Evolutionary conservation across 495 filamentous ascomycete species (phyloP), one percentile per base, ranked within the genome.

Genomic region (Lophium mytilinum): DNA sequence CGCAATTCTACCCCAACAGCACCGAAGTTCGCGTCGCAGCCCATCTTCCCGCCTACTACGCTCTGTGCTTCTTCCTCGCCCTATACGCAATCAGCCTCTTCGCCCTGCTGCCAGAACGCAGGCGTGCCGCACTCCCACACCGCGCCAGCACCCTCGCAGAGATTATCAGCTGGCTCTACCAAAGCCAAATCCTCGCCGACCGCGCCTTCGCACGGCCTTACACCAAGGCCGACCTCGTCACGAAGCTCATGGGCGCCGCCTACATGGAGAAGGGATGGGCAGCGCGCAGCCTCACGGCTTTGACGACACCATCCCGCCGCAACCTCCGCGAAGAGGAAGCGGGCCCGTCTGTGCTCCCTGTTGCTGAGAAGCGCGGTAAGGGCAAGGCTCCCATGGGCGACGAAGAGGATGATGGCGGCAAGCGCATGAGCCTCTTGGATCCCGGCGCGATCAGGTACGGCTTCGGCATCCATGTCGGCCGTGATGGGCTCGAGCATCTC

Each of bases 111-210:
- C 75, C 75, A 9, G 69, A 80, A 7, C 70, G 73, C 17, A 68
- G 70, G 30, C 78, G 85, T 52, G 77, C 90, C 10, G 63, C 66
- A 1, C 59, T 72, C 2, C 86, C 88, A 0, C 88, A 90, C 60
- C 78, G 79, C 24, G 80, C 86, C 19, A 80, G 72, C 43, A 87
- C 80, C 37, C 70, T 94, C 0, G 86, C 84, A 2, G 88, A 92
- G 69, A 75, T 88, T n/a, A 75, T 91, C 57, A 83, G 80, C 64
- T 90, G 88, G 60, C 70, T 92, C 37, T 85, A 85, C 50, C 80
- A 80, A 60, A 85, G 83, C 37, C 80, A 81, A 9, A 71, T 94
- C 14, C 68, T 89, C 1, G 75, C 78, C 4, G 89, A 93, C 55
- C 75, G 80, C 37, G 75, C 83, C 0, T 86, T 94, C 53, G 71